Conservation (phyloP, 2,329 filamentous ascomycete genomes). For the Aspergillus cejpii region DNA sequence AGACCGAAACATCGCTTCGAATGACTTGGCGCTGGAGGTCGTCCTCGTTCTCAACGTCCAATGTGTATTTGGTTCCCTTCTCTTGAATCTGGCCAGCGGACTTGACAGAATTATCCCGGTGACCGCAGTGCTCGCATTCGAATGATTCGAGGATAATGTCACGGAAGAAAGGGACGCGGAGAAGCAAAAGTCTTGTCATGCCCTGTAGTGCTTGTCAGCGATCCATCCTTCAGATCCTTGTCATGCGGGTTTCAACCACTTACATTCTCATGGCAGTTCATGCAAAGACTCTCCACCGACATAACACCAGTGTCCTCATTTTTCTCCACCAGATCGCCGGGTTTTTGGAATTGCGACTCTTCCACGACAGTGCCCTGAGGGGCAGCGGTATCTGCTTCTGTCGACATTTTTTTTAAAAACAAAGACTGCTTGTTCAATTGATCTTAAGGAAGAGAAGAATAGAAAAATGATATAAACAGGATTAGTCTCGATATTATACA, state of each 20-base stretch:
- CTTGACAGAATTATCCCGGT: slow-evolving; percentile 90
- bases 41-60: slow-evolving; percentile 63
- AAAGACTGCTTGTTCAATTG: not conserved
- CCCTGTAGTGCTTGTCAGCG: slow-evolving; percentile 51
- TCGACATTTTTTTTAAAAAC: slow-evolving; percentile 20
- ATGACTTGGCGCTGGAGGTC: slow-evolving; percentile 85
- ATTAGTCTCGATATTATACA: slow-evolving; percentile 2
- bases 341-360: slow-evolving; percentile 36
- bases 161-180: slow-evolving; percentile 92
- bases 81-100: slow-evolving; percentile 87
- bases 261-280: slow-evolving; percentile 78
- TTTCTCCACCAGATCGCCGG: slow-evolving; percentile 34
- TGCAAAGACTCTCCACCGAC: slow-evolving; percentile 65
- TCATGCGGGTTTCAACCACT: slow-evolving; percentile 38
- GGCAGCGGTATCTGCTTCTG: slow-evolving; percentile 15
- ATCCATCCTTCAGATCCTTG: slow-evolving; percentile 1
- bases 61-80: slow-evolving; percentile 74
- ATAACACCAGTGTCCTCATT: slow-evolving; percentile 41
- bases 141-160: slow-evolving; percentile 98
- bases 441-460: not conserved
- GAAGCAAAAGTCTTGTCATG: slow-evolving; percentile 76
- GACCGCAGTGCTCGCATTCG: slow-evolving; percentile 78
- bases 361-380: slow-evolving; percentile 12
- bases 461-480: not conserved
- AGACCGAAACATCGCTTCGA: slow-evolving; percentile 79